Conservation (phyloP, 2,329 filamentous ascomycete genomes). For the Nemania sp. region DNA sequence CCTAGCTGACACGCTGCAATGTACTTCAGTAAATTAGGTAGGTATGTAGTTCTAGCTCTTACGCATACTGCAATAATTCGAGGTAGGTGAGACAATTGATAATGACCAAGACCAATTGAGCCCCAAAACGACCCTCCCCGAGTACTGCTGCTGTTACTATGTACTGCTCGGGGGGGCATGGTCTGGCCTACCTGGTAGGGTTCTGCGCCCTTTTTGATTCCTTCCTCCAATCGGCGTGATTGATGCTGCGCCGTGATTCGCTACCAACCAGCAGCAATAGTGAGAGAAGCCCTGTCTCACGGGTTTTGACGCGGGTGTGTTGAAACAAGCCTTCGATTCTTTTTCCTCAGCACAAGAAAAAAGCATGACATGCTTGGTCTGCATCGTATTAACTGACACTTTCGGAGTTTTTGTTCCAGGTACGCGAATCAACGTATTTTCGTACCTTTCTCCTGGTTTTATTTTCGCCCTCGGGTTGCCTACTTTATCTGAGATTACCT, state of each 20-base stretch:
- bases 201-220: constrained; percentile 6
- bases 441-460: background rate
- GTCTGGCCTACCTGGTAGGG: constrained; percentile 11
- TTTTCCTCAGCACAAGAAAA: background rate
- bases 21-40: background rate
- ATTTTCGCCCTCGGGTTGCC: background rate
- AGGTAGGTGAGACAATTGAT: constrained; percentile 2
- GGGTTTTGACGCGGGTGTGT: background rate
- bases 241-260: constrained; percentile 19
- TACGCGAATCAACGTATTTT: background rate
- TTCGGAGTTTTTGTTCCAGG: background rate
- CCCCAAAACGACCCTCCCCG: background rate
- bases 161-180: no score
- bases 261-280: constrained; percentile 2
- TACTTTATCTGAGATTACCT: background rate
- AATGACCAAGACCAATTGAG: constrained; percentile 10
- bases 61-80: constrained; percentile 4
- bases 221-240: background rate
- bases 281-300: background rate
- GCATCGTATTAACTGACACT: background rate
- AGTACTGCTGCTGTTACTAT: no score
- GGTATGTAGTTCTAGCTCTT: background rate
- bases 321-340: constrained; percentile 1
- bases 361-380: background rate
- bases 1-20: constrained; percentile 19